Base-by-base conservation (phyloP, 1,284 basidiomycete genomes). In the Rhodofomes roseus region DNA sequence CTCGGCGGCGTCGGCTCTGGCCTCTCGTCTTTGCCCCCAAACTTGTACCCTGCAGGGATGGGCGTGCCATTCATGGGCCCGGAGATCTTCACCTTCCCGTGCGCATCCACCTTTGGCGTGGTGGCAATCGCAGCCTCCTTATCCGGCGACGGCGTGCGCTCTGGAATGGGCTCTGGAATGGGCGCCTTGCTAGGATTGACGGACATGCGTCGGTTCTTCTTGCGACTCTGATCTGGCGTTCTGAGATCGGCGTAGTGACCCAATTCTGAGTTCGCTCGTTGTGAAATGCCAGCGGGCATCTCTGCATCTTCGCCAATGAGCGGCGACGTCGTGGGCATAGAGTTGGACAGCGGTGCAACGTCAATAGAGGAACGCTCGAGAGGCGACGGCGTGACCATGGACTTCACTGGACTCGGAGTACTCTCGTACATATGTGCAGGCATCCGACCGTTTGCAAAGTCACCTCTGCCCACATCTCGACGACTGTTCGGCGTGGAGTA, bases 21-120 rank as follows among this genome's bases (percentile, higher is more conserved):
- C 22, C 80, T 69, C 18, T 77, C 70, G 60, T 89, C 87, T 71
- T 89, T 89, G 34, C 79, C 76, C 18, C 90, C 90, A 70, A 96
- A 96, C 73, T 94, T 94, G 81, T 90, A 94, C 0, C 95, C 94
- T 50, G 85, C 83, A 8, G 93, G 93, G 40, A 97, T 93, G 34
- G 89, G 91, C 12, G 86, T 85, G 14, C 93, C 94, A 63, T 90
- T 89, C 73, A 95, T 81, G 36, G 95, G 95, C 0, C 85, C 92
- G n/a, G 92, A 95, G 59, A 96, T 96, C 73, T 95, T 92, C 48
- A 87, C 83, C 72, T 88, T 89, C 57, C 79, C 78, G 55, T 80
- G 79, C 37, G 65, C 62, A 67, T 83, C 71, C 59, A 69, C 66
- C 48, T 72, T 68, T 1, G 70, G 68, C 31, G 72, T 70, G 63